Percentiles rank a stretch among this genome's conserved stretches.
Conservation (phyloP, 305 asterid genomes). For the Solanum aculeatissimum region DNA sequence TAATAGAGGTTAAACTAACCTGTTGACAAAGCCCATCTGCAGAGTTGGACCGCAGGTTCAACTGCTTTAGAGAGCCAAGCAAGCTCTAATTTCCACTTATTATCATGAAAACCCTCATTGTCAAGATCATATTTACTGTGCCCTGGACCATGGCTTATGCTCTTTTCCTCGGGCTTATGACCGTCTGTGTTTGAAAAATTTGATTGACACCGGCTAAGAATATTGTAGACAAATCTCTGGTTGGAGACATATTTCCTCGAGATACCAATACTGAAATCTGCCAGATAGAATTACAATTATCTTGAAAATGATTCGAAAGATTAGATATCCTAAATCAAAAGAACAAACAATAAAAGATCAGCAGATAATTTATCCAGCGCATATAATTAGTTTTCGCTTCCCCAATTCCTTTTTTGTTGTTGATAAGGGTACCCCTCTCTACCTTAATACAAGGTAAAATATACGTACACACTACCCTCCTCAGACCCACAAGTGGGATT, state of each 20-base stretch:
- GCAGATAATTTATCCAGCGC: background rate
- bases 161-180: background rate
- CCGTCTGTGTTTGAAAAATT: background rate
- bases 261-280: slow-evolving; percentile 38
- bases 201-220: slow-evolving; percentile 41
- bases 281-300: background rate
- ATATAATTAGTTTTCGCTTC: background rate
- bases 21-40: slow-evolving; percentile 70
- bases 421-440: background rate
- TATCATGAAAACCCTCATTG: slow-evolving; percentile 28
- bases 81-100: slow-evolving; percentile 71
- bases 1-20: slow-evolving; percentile 22
- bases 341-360: background rate
- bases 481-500: background rate
- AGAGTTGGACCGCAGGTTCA: slow-evolving; percentile 84
- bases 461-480: background rate
- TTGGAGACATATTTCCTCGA: slow-evolving; percentile 24
- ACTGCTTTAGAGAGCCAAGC: slow-evolving; percentile 80
- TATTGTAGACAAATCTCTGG: slow-evolving; percentile 19
- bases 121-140: slow-evolving; percentile 21
- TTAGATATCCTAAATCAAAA: background rate
- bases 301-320: background rate
- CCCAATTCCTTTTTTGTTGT: background rate
- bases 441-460: background rate
- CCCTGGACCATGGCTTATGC: slow-evolving; percentile 5